Percentiles rank a stretch among this genome's conserved stretches.
Evolutionary conservation across 2,329 filamentous ascomycete genomes (phyloP).

Genomic region (Penicillium paneum): DNA sequence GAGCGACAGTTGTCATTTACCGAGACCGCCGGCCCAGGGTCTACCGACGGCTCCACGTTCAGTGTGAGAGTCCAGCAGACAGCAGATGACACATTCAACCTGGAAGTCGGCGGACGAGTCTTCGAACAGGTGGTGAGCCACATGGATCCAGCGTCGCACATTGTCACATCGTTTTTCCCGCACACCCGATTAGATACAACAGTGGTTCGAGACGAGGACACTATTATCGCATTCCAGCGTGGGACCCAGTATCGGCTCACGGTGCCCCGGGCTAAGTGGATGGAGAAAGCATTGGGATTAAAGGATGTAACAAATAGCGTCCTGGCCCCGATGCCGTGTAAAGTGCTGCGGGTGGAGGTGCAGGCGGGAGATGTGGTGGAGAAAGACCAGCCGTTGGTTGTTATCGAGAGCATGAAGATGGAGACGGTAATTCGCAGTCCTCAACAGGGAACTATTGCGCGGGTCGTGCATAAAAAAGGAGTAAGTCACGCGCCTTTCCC

Average conservation of each 20-base stretch:
- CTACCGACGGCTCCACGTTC: conserved; percentile 37
- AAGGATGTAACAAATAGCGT: conserved; percentile 81
- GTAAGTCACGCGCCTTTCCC: conserved; percentile 49
- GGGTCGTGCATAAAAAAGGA: conserved; percentile 70
- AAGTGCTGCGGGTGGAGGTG: conserved; percentile 87
- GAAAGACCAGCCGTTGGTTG: conserved; percentile 82
- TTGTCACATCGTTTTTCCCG: conserved; percentile 74
- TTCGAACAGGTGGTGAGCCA: conserved; percentile 49
- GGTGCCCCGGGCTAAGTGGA: conserved; percentile 67
- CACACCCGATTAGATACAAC: conserved; percentile 76
- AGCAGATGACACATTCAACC: conserved; percentile 47
- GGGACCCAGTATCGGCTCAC: conserved; percentile 57
- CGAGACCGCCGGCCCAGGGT: conserved; percentile 46
- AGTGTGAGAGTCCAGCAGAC: conserved; percentile 53
- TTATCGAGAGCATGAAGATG: conserved; percentile 92
- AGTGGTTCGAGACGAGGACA: conserved; percentile 55
- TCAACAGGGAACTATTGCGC: conserved; percentile 67
- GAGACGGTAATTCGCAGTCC: conserved; percentile 78
- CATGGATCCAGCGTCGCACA: conserved; percentile 45
- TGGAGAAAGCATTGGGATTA: conserved; percentile 78
- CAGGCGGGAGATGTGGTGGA: conserved; percentile 74
- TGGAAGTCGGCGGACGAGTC: conserved; percentile 43
- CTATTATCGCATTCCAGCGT: conserved; percentile 72
- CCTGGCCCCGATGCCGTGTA: conserved; percentile 94
- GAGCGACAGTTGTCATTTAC: conserved; percentile 60